Conservation (phyloP, 2,329 filamentous ascomycete genomes). For the Sporothrix variecibatus region DNA sequence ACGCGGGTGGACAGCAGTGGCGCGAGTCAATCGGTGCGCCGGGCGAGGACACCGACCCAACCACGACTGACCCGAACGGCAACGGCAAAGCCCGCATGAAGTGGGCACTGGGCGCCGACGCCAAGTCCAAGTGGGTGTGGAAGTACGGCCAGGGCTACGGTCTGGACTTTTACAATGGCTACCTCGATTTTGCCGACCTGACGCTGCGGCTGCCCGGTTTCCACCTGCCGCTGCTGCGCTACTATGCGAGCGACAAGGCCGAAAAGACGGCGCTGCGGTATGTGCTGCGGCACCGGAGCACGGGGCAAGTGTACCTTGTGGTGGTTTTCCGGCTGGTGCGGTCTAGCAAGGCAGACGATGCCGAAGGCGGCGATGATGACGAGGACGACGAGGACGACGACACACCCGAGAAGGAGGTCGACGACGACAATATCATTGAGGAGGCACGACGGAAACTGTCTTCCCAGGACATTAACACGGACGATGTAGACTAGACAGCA, state of each 20-base stretch:
- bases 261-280: slow-evolving; percentile 61
- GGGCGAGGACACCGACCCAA: slow-evolving; percentile 40
- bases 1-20: slow-evolving; percentile 53
- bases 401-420: slow-evolving; percentile 34
- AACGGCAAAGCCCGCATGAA: slow-evolving; percentile 56
- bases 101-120: slow-evolving; percentile 54
- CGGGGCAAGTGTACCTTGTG: slow-evolving; percentile 75
- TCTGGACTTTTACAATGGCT: slow-evolving; percentile 83
- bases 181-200: slow-evolving; percentile 80
- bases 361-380: not conserved
- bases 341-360: slow-evolving; percentile 61
- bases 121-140: slow-evolving; percentile 57
- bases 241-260: slow-evolving; percentile 80
- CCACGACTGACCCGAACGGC: slow-evolving; percentile 47
- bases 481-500: slow-evolving; percentile 49
- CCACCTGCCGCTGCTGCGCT: slow-evolving; percentile 70
- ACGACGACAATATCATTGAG: slow-evolving; percentile 38
- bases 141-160: slow-evolving; percentile 55
- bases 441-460: slow-evolving; percentile 44
- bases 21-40: slow-evolving; percentile 55
- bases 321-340: slow-evolving; percentile 77
- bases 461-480: slow-evolving; percentile 33
- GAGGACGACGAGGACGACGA: slow-evolving; percentile 26
- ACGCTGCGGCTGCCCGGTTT: slow-evolving; percentile 72
- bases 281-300: slow-evolving; percentile 78